Evolutionary conservation across 129 eudicot species (phyloP), one percentile per base, ranked within the genome.

Genomic region (Cynara cardunculus): DNA sequence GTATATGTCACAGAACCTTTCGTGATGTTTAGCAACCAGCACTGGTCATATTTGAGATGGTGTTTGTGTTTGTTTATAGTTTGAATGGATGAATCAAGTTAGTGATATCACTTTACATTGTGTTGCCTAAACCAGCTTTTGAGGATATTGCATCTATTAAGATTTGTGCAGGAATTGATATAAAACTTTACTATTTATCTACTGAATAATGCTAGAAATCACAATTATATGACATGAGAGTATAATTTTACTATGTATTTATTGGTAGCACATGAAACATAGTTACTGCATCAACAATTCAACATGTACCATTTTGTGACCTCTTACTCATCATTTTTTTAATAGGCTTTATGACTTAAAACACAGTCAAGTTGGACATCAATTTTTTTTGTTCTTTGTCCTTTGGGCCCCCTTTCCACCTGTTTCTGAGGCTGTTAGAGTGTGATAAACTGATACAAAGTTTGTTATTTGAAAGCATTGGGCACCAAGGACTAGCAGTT

Each of bases 391-490:
- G 14, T 68, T 56, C 0, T n/a, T 56, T 56, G 22, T 26, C 11
- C 16, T 39, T 82, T 49, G 59, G 32, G 32, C 0, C 16, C 12
- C 62, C 24, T 18, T 53, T 21, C 41, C n/a, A n/a, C 1, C 7
- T 49, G 34, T 32, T 61, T 22, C 26, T 34, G 30, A 26, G 41
- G 11, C 22, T 32, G 61, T 71, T 10, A 9, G 64, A 32, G 71
- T n/a, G 56, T 77, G 11, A 16, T 84, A 35, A 64, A 84, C 78
- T 84, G 80, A 62, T 39, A 44, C 53, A 22, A 32, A 21, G 2
- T 26, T 61, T 88, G 31, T 27, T 44, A 76, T 73, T 67, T 46
- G 21, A 75, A 82, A 94, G 98, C 93, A 91, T 86, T 93, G 92
- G 95, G 85, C 83, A 25, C 92, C 97, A 71, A 82, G 78, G 64